Percentiles rank a stretch among this genome's conserved stretches.
Evolutionary conservation across 441 rosid species (phyloP).

Genomic region (Dalechampia spathulata): DNA sequence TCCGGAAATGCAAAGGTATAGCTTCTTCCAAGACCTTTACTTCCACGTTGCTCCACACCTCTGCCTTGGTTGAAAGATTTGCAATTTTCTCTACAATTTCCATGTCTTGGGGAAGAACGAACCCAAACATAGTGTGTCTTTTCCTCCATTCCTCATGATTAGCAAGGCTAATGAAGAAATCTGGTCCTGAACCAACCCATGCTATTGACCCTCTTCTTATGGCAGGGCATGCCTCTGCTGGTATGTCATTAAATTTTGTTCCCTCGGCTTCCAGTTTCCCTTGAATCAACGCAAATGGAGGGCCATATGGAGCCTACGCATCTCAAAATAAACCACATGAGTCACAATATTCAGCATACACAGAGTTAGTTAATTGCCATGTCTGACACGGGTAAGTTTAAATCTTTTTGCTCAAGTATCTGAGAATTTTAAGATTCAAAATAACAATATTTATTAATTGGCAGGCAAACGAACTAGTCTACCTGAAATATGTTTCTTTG

Average conservation of each 20-base stretch:
- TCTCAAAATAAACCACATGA: background rate
- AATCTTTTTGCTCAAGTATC: too few relatives aligned
- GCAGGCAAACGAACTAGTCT: too few relatives aligned
- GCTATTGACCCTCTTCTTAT: slow-evolving; percentile 83
- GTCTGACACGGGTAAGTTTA: too few relatives aligned
- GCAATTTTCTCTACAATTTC: slow-evolving; percentile 65
- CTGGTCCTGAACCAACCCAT: slow-evolving; percentile 90
- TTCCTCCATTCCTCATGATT: slow-evolving; percentile 80
- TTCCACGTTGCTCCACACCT: slow-evolving; percentile 70
- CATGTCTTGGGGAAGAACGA: slow-evolving; percentile 81
- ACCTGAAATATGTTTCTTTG: background rate
- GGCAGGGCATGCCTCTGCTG: slow-evolving; percentile 58
- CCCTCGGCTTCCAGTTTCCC: slow-evolving; percentile 80
- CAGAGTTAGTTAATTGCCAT: too few relatives aligned
- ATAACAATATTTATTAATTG: too few relatives aligned
- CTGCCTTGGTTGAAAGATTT: slow-evolving; percentile 56
- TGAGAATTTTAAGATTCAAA: too few relatives aligned
- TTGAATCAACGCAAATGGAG: slow-evolving; percentile 92
- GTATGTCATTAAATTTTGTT: slow-evolving; percentile 38
- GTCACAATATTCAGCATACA: too few relatives aligned
- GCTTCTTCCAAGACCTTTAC: slow-evolving; percentile 64
- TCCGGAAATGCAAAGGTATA: slow-evolving; percentile 41
- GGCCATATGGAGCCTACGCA: slow-evolving; percentile 53
- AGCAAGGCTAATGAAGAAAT: slow-evolving; percentile 84
- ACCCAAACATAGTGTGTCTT: slow-evolving; percentile 67